phyloP scores from a whole-genome alignment of 768 basidiomycete genomes.

The Fibroporia radiculosa region DNA sequence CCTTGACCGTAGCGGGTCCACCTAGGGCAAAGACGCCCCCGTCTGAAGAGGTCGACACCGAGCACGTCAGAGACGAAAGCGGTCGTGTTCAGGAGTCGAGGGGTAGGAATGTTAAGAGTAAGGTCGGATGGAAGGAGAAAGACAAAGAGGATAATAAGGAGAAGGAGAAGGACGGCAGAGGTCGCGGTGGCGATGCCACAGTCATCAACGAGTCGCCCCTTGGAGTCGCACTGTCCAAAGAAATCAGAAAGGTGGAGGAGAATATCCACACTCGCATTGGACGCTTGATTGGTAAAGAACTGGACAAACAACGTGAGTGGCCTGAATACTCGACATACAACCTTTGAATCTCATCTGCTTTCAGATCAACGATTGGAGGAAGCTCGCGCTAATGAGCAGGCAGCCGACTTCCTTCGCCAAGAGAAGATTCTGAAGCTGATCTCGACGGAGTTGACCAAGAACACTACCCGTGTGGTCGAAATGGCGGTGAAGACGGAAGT shows the following conservation, averaged over 20 bases:
- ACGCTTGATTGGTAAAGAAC: slow-evolving; percentile 76
- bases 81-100: slow-evolving; percentile 41
- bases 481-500: slow-evolving; percentile 83
- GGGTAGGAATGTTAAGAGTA: slow-evolving; percentile 40
- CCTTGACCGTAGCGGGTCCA: slow-evolving; percentile 11
- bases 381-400: slow-evolving; percentile 66
- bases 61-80: slow-evolving; percentile 51
- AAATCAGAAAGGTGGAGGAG: slow-evolving; percentile 81
- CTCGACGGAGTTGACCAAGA: slow-evolving; percentile 78
- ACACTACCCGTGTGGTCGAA: slow-evolving; percentile 84
- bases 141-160: slow-evolving; percentile 29
- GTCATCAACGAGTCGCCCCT: slow-evolving; percentile 46
- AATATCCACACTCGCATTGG: slow-evolving; percentile 68
- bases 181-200: slow-evolving; percentile 19
- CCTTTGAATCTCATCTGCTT: not conserved
- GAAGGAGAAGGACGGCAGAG: slow-evolving; percentile 38
- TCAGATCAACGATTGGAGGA: slow-evolving; percentile 83
- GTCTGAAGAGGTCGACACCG: slow-evolving; percentile 67
- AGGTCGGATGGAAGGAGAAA: slow-evolving; percentile 56
- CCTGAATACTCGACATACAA: not conserved
- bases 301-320: slow-evolving; percentile 81
- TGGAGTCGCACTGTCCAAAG: slow-evolving; percentile 55
- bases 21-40: slow-evolving; percentile 56
- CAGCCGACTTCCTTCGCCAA: slow-evolving; percentile 76
- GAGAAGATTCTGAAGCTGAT: slow-evolving; percentile 87